phyloP scores from a whole-genome alignment of 2,329 filamentous ascomycete genomes.

The Penicillium sp. region DNA sequence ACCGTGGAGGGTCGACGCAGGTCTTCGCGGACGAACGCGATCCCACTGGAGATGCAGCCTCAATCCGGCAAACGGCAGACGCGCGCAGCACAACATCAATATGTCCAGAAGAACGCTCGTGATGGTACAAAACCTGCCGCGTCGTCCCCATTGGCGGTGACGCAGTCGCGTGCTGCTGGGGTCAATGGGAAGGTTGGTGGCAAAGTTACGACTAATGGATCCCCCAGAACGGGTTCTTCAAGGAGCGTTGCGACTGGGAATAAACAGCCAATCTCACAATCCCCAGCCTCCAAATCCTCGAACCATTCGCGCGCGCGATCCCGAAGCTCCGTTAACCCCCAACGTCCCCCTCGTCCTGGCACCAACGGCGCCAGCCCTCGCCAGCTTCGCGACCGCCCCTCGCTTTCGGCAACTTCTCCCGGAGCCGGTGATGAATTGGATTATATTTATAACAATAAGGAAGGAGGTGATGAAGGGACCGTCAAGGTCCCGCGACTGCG shows the following conservation, averaged over 20 bases:
- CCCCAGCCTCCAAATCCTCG: conserved; percentile 32
- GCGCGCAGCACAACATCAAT: conserved; percentile 44
- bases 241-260: conserved; percentile 28
- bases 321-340: conserved; percentile 32
- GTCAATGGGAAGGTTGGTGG: conserved; percentile 38
- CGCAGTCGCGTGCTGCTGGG: conserved; percentile 32
- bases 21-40: conserved; percentile 59
- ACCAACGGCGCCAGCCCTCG: conserved; percentile 32
- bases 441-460: conserved; percentile 18
- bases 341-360: conserved; percentile 23
- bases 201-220: conserved; percentile 38
- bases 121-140: conserved; percentile 30
- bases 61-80: conserved; percentile 53
- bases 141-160: conserved; percentile 39
- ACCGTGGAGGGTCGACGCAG: conserved; percentile 65
- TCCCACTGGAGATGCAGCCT: conserved; percentile 54
- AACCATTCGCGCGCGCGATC: conserved; percentile 35
- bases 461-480: conserved; percentile 27
- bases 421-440: conserved; percentile 16
- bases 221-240: conserved; percentile 31
- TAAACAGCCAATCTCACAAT: conserved; percentile 31
- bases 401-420: conserved; percentile 30
- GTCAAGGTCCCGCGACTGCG: conserved; percentile 43
- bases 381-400: conserved; percentile 33
- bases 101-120: conserved; percentile 36